Evolutionary conservation across 2,329 filamentous ascomycete species (phyloP).

Genomic region (Colletotrichum limetticola): DNA sequence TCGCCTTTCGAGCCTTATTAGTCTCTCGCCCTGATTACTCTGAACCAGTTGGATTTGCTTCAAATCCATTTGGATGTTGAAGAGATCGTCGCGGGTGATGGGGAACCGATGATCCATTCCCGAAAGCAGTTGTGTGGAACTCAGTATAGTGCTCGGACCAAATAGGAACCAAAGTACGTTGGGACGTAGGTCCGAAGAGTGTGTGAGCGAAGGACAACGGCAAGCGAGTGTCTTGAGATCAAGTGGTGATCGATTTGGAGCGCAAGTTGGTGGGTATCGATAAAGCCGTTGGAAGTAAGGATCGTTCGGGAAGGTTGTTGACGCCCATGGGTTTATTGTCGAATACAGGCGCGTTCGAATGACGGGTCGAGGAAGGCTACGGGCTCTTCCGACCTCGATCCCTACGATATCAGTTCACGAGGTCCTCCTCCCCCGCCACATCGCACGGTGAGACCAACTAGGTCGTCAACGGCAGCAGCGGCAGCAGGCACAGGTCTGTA

Average conservation of each 20-base stretch:
- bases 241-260: conserved; percentile 5
- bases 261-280: conserved; percentile 11
- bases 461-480: conserved; percentile 29
- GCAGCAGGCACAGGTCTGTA: conserved; percentile 36
- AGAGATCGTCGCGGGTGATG: conserved; percentile 71
- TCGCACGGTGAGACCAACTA: conserved; percentile 49
- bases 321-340: neutral
- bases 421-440: conserved; percentile 56
- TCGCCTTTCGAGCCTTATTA: conserved; percentile 72
- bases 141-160: conserved; percentile 26
- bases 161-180: neutral
- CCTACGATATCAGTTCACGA: conserved; percentile 48
- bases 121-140: conserved; percentile 35
- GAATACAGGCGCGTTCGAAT: conserved; percentile 9
- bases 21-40: conserved; percentile 69
- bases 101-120: conserved; percentile 74
- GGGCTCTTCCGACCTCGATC: conserved; percentile 46
- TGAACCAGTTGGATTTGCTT: conserved; percentile 74
- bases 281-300: conserved; percentile 1
- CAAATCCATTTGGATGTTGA: conserved; percentile 76
- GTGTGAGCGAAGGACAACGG: conserved; percentile 6
- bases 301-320: conserved; percentile 3
- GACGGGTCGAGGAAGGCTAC: conserved; percentile 27
- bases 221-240: conserved; percentile 23
- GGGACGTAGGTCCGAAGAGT: neutral